Evolutionary conservation across 1,284 basidiomycete species (phyloP).

Genomic region (Erythrobasidium hasegawianum): DNA sequence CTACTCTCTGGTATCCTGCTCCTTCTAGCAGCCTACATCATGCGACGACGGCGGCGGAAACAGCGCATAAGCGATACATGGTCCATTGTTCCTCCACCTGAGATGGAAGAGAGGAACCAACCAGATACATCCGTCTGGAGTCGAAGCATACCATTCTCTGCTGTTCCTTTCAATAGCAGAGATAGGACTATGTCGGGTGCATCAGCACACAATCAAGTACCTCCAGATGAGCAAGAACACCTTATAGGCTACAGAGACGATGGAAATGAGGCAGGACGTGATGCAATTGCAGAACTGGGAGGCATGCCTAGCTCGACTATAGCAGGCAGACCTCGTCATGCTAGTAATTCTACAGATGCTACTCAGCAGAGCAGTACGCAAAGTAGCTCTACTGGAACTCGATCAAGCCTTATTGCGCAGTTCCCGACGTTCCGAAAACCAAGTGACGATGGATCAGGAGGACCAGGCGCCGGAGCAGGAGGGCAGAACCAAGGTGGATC

Average conservation of each 20-base stretch:
- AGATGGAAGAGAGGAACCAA: not conserved
- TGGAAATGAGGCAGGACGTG: not conserved
- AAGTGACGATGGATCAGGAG: slow-evolving; percentile 12
- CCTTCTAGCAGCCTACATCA: not conserved
- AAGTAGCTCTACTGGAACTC: slow-evolving; percentile 5
- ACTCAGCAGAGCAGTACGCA: slow-evolving; percentile 1
- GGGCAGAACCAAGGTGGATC: not conserved
- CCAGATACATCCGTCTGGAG: not conserved
- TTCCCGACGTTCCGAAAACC: slow-evolving; percentile 7
- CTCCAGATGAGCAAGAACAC: not conserved
- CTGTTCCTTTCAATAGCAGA: not conserved
- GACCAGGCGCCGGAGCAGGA: not conserved
- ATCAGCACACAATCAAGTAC: not conserved
- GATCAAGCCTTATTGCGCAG: slow-evolving; percentile 10
- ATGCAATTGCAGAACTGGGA: not conserved
- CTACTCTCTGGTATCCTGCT: not conserved
- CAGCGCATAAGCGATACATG: not conserved
- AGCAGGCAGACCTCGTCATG: not conserved
- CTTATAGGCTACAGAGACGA: not conserved
- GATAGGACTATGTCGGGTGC: no score
- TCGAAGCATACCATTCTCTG: not conserved
- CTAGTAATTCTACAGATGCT: not conserved
- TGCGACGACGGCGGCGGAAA: slow-evolving; percentile 3
- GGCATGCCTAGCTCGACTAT: not conserved
- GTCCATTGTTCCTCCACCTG: not conserved